Evolutionary conservation across 805 yeast species (phyloP).

Genomic region (Candida sakaeoensis): DNA sequence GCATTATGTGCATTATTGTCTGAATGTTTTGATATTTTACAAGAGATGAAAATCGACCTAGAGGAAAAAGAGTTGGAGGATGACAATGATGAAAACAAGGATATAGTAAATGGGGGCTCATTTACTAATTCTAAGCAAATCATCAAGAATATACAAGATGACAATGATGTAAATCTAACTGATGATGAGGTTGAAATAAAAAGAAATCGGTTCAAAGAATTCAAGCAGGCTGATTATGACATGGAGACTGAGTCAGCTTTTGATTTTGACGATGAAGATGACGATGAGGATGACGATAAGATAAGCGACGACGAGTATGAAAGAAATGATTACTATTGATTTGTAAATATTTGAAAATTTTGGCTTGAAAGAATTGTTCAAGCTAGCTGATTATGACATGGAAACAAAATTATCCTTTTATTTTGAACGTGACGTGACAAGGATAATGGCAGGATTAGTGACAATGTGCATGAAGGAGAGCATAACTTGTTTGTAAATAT

Average conservation of each 20-base stretch:
- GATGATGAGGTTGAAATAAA: conserved; percentile 46
- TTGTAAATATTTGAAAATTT: neutral
- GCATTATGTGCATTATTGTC: conserved; percentile 86
- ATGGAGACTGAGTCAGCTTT: conserved; percentile 32
- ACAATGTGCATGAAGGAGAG: conserved; percentile 37
- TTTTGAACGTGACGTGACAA: conserved; percentile 29
- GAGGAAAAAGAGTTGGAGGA: conserved; percentile 53
- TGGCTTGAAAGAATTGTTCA: too few relatives aligned
- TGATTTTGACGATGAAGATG: conserved; percentile 29
- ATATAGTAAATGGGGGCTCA: conserved; percentile 11
- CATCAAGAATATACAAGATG: conserved; percentile 21
- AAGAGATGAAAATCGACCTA: conserved; percentile 83
- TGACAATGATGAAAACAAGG: conserved; percentile 14
- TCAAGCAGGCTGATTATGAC: conserved; percentile 45
- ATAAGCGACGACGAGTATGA: conserved; percentile 33
- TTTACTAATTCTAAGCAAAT: conserved; percentile 10
- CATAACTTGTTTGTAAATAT: conserved; percentile 26
- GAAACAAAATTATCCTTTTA: conserved; percentile 32
- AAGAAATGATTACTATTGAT: conserved; percentile 41
- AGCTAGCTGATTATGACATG: conserved; percentile 44
- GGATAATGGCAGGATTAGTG: conserved; percentile 23
- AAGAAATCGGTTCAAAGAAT: conserved; percentile 39
- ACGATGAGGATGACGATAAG: conserved; percentile 22
- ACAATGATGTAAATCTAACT: conserved; percentile 18
- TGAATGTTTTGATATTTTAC: conserved; percentile 90